A percentile compares a stretch with the other conserved stretches of the same genome.
Evolutionary conservation across 495 filamentous ascomycete species (phyloP).

Genomic region (Daldinia grandis): DNA sequence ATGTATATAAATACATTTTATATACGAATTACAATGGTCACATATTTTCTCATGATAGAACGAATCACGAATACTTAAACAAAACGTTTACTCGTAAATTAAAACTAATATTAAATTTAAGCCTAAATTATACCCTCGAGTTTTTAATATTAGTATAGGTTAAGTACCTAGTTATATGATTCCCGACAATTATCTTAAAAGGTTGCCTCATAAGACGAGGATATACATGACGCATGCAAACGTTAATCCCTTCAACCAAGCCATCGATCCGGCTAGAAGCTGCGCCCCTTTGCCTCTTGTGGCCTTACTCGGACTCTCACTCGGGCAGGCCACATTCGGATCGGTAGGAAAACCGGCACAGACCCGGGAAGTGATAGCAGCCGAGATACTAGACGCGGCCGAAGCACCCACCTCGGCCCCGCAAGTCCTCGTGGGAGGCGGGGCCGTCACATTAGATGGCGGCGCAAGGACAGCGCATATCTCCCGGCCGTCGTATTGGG

Average conservation of each 20-base stretch:
- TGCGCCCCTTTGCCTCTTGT: not conserved
- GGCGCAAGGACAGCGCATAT: not conserved
- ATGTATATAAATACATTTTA: no score
- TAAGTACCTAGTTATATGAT: no score
- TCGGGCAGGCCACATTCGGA: not conserved
- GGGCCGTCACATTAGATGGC: not conserved
- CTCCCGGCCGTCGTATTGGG: not conserved
- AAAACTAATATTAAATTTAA: no score
- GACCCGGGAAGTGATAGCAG: not conserved
- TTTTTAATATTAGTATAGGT: no score
- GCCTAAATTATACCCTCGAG: no score
- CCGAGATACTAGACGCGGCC: not conserved
- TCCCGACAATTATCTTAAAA: no score
- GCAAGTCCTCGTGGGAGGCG: not conserved
- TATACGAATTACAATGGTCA: no score
- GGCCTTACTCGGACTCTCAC: not conserved
- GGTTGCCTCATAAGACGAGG: not conserved
- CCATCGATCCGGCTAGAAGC: not conserved
- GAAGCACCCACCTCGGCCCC: not conserved
- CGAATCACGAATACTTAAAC: no score
- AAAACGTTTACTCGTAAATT: no score
- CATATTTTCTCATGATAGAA: no score
- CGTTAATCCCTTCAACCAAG: not conserved
- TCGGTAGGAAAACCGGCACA: not conserved
- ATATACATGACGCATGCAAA: not conserved